These are phyloP conservation scores for Mortierella sp. DNA, from an alignment of 371 early-diverging fungal genomes.

Conservation along the genomic window DNA sequence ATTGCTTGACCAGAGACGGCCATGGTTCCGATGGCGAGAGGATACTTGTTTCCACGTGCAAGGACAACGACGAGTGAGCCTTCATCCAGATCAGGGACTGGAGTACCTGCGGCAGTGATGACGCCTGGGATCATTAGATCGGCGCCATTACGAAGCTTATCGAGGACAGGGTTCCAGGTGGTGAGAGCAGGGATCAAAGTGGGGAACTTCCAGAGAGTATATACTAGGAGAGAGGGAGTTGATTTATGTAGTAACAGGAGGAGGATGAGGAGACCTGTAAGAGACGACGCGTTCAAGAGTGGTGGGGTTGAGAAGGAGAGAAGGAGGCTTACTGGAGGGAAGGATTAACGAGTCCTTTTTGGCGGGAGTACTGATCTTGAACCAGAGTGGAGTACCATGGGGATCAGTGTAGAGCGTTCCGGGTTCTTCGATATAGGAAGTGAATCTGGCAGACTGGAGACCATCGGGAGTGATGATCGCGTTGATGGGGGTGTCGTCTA, in stretches of 20 bases:
- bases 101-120: slow-evolving; percentile 61
- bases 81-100: slow-evolving; percentile 59
- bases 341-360: slow-evolving; percentile 42
- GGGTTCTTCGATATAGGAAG: slow-evolving; percentile 67
- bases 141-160: slow-evolving; percentile 75
- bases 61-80: slow-evolving; percentile 68
- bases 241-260: neutral
- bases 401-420: slow-evolving; percentile 71
- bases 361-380: slow-evolving; percentile 61
- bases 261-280: too few relatives aligned
- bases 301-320: neutral
- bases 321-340: slow-evolving; percentile 27
- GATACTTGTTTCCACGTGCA: slow-evolving; percentile 67
- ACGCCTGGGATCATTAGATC: slow-evolving; percentile 78
- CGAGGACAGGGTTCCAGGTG: slow-evolving; percentile 72
- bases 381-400: slow-evolving; percentile 71
- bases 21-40: slow-evolving; percentile 72
- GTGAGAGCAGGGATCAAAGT: slow-evolving; percentile 69
- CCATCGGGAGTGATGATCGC: slow-evolving; percentile 65
- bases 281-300: too few relatives aligned
- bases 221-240: slow-evolving; percentile 56
- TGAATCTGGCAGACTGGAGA: slow-evolving; percentile 73
- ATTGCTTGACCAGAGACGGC: slow-evolving; percentile 63
- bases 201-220: slow-evolving; percentile 76
- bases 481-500: slow-evolving; percentile 25